phyloP scores from a whole-genome alignment of 2,329 filamentous ascomycete genomes.

The Geosmithia morbida region DNA sequence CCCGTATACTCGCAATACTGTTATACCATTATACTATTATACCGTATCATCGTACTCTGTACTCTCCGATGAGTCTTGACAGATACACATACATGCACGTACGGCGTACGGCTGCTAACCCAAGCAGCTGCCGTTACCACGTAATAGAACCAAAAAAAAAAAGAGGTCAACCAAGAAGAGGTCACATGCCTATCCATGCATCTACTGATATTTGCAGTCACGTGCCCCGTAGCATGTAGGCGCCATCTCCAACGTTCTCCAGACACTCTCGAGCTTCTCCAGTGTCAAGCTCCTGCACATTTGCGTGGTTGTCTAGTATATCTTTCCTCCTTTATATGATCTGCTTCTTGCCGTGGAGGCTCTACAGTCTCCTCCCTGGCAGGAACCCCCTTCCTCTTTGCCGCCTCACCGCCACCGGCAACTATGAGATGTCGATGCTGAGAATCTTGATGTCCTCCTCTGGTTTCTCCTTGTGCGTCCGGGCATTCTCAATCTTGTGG shows the following conservation, averaged over 20 bases:
- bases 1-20: too few relatives aligned
- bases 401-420: too few relatives aligned
- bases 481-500: slow-evolving; percentile 85
- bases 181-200: background rate
- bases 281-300: too few relatives aligned
- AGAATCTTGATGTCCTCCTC: slow-evolving; percentile 97
- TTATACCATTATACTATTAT: too few relatives aligned
- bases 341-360: background rate
- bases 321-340: background rate
- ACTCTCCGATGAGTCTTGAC: background rate
- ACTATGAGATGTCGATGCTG: slow-evolving; percentile 56
- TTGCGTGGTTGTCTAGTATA: background rate
- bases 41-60: too few relatives aligned
- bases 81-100: background rate
- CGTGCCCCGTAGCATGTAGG: background rate
- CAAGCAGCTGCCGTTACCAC: too few relatives aligned
- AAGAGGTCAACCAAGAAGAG: background rate
- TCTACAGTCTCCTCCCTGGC: background rate
- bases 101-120: too few relatives aligned
- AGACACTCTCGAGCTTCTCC: background rate
- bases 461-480: slow-evolving; percentile 81
- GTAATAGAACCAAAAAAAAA: too few relatives aligned
- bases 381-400: too few relatives aligned
- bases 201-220: background rate
- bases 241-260: background rate